Percentiles rank a stretch among this genome's conserved stretches.
Conservation (phyloP, 2,329 filamentous ascomycete species). For the Nemania sp. region DNA sequence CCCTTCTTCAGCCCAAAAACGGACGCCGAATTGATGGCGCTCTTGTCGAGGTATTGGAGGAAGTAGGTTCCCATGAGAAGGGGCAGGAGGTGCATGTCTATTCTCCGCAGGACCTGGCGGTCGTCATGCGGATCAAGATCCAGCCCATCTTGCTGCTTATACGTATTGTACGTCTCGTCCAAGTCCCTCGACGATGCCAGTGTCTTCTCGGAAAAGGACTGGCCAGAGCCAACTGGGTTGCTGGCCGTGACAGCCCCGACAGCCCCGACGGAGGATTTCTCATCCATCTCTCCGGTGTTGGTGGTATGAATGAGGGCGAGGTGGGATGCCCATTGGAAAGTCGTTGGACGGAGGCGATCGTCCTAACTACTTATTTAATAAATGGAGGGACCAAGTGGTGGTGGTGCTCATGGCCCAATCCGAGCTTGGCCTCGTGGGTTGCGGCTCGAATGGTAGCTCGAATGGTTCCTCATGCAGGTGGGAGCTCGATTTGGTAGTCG, state of each 20-base stretch:
- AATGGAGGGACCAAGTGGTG: not conserved
- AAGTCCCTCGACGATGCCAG: constrained; percentile 36
- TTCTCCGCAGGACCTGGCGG: constrained; percentile 38
- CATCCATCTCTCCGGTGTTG: constrained; percentile 24
- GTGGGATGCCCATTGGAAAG: not conserved
- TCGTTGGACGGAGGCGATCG: not conserved
- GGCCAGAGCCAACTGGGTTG: constrained; percentile 4
- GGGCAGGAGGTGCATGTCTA: constrained; percentile 40
- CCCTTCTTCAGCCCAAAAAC: constrained; percentile 54
- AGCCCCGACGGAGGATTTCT: constrained; percentile 21
- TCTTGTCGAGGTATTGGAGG: constrained; percentile 45
- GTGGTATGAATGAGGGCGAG: not conserved
- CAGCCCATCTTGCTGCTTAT: constrained; percentile 35
- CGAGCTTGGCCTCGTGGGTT: not conserved
- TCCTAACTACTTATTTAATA: not conserved
- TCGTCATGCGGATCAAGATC: constrained; percentile 37
- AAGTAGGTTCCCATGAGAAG: constrained; percentile 42
- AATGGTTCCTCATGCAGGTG: not conserved
- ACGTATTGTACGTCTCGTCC: constrained; percentile 44
- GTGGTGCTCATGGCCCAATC: not conserved
- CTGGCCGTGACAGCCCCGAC: constrained; percentile 2
- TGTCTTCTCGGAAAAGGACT: constrained; percentile 14
- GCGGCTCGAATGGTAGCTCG: not conserved
- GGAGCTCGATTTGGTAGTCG: constrained; percentile 8
- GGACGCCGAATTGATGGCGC: constrained; percentile 55